Conservation (phyloP, 345 rosid genomes). For the Brassica napus region Da-Ae NC_063436.1:16018001-16018500, state of each 20-base stretch:
- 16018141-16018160: neutral
- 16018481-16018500: constrained; percentile 1
- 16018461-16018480: constrained; percentile 16
- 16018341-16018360: constrained; percentile 86
- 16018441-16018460: constrained; percentile 6
- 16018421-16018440: constrained; percentile 78
- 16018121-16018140: constrained; percentile 13
- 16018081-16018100: neutral
- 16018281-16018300: constrained; percentile 81
- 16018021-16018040: constrained; percentile 17
- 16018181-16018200: neutral
- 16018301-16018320: constrained; percentile 93
- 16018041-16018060: constrained; percentile 8
- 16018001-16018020: constrained; percentile 13
- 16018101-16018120: neutral
- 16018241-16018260: neutral
- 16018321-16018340: constrained; percentile 99
- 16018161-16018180: neutral
- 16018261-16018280: neutral
- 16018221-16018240: neutral
- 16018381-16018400: constrained; percentile 92
- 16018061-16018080: neutral
- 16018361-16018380: constrained; percentile 97
- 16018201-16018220: constrained; percentile 6
- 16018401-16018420: constrained; percentile 78